Conservation (phyloP, 2,329 filamentous ascomycete species). For the Cyphellophora europaea region DNA sequence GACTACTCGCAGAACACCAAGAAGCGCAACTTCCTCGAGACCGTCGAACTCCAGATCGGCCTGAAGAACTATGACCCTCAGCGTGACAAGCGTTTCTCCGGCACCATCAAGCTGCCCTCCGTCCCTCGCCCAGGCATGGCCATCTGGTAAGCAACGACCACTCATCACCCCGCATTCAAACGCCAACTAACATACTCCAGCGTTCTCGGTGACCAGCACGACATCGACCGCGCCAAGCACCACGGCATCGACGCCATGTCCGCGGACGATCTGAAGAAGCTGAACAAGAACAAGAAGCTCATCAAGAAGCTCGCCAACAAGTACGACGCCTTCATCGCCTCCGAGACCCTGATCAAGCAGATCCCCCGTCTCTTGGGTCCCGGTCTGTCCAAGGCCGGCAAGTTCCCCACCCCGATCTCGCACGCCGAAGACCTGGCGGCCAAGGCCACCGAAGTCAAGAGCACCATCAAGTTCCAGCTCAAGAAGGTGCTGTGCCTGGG, state of each 20-base stretch:
- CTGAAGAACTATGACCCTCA: conserved; percentile 99
- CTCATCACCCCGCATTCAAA: conserved; percentile 2
- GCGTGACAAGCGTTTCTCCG: conserved; percentile 99
- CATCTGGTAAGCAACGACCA: conserved; percentile 52
- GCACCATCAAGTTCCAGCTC: conserved; percentile 99
- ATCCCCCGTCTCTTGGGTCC: conserved; percentile 98
- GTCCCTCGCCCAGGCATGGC: conserved; percentile 85
- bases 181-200: conserved; percentile 28
- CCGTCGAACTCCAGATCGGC: conserved; percentile 74
- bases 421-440: conserved; percentile 85
- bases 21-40: conserved; percentile 97
- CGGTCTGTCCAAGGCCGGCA: conserved; percentile 82
- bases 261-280: conserved; percentile 98
- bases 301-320: conserved; percentile 99
- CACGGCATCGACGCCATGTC: conserved; percentile 98
- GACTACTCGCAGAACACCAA: conserved; percentile 92
- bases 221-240: conserved; percentile 99
- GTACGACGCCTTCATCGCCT: conserved; percentile 99
- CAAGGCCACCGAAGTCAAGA: conserved; percentile 99
- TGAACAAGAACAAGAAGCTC: conserved; percentile 99
- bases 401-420: conserved; percentile 98
- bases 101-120: conserved; percentile 68
- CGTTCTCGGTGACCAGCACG: conserved; percentile 88
- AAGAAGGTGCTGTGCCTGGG: conserved; percentile 99
- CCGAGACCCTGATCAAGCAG: conserved; percentile 97